Base-by-base conservation (phyloP, 2,329 filamentous ascomycete genomes). In the Sporothrix luriei region DNA sequence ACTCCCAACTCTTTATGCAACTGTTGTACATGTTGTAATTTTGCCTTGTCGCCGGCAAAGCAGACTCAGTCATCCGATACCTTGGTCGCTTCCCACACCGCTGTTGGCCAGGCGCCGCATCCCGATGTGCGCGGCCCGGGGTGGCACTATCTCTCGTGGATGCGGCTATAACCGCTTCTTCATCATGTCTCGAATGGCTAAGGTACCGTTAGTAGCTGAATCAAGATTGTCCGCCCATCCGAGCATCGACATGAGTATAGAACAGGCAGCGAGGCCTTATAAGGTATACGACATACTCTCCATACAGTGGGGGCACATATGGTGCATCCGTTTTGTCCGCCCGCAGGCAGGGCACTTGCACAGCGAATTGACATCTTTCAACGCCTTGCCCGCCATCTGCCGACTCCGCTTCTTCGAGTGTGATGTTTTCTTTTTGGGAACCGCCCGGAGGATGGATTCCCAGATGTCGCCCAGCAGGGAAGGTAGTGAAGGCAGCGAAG, bases 381-480 rank as follows among this genome's bases (percentile, higher is more conserved):
- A 81, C 57, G 90, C 94, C 82, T 99, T 99, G 77, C 95, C 95
- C 29, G 94, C 94, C 90, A 98, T 91, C 78, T 97, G 93, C 76
- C 96, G 88, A 78, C 93, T 90, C 75, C 95, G 87, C 85, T 93
- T 97, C 84, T 95, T 97, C 84, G 92, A 92, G 80, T 99, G 93
- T 54, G 94, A 97, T 46, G 93, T 96, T 87, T 98, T 99, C 84
- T 97, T 98, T 86, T 99, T 99, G 5, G 95, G 95, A 19, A 98
- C 95, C 1, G 95, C 95, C 74, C 90, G 90, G 74, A 99, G 84
- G 59, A 99, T 87, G 6, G 92, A 93, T 75, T 97, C 94, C 94
- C 94, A 98, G 76, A 99, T 89, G 73, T 91, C 91, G 69, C 87
- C 89, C 26, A 97, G 81, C 46, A 75, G 57, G 5, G 86, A 85